Evolutionary conservation across 176 grass and related monocot genomes (phyloP).

Genomic region (Hordeum vulgare): DNA sequence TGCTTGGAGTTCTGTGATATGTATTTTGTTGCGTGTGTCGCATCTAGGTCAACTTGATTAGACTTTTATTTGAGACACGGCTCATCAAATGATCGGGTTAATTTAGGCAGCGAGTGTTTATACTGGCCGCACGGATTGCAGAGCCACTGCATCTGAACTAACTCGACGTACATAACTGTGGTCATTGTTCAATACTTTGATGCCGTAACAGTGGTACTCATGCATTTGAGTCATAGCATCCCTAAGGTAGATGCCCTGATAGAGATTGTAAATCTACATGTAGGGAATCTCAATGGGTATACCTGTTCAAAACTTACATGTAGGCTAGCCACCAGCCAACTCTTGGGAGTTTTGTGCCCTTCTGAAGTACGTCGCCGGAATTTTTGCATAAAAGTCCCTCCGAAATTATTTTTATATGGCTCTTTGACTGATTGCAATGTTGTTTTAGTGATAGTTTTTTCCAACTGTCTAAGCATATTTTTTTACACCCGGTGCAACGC

Average conservation of each 20-base stretch:
- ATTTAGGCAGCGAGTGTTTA: not conserved
- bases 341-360: not conserved
- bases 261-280: not conserved
- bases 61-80: too few relatives aligned
- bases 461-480: too few relatives aligned
- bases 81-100: too few relatives aligned
- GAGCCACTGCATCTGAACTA: not conserved
- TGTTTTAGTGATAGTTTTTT: too few relatives aligned
- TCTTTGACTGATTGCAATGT: too few relatives aligned
- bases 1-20: too few relatives aligned
- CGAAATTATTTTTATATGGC: too few relatives aligned
- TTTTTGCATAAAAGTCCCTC: not conserved
- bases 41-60: too few relatives aligned
- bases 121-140: not conserved
- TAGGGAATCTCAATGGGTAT: not conserved
- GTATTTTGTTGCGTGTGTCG: too few relatives aligned
- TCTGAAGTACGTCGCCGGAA: too few relatives aligned
- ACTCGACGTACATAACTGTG: not conserved
- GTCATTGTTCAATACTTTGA: not conserved
- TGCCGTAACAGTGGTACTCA: not conserved
- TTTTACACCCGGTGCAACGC: too few relatives aligned
- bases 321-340: not conserved
- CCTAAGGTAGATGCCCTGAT: not conserved
- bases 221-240: not conserved
- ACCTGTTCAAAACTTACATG: not conserved